Conservation (phyloP, 345 rosid genomes). For the Diplotaxis tenuifolia region DNA sequence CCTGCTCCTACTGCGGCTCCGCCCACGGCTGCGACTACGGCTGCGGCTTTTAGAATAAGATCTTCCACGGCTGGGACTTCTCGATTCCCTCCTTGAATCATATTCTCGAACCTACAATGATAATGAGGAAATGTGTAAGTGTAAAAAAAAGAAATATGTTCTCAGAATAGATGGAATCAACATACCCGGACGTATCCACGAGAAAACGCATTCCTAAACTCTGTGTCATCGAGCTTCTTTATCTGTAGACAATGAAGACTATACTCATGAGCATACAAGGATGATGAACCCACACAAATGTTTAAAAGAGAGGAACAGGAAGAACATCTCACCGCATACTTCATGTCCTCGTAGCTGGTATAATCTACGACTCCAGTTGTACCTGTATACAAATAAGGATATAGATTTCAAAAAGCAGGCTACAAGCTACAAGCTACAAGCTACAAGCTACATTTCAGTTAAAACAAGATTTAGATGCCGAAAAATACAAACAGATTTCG, state of each 20-base stretch:
- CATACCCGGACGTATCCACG: slow-evolving; percentile 82
- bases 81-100: slow-evolving; percentile 68
- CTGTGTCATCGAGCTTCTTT: slow-evolving; percentile 89
- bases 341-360: slow-evolving; percentile 94
- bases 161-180: background rate
- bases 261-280: slow-evolving; percentile 1
- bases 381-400: slow-evolving; percentile 44
- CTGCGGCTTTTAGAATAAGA: slow-evolving; percentile 72
- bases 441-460: background rate
- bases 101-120: slow-evolving; percentile 75
- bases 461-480: background rate
- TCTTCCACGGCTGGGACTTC: slow-evolving; percentile 80
- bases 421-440: background rate
- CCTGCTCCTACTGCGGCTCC: slow-evolving; percentile 46
- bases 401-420: background rate
- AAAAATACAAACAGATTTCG: background rate
- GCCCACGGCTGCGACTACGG: slow-evolving; percentile 49
- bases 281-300: background rate
- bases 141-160: background rate
- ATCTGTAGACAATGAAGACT: slow-evolving; percentile 45
- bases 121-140: slow-evolving; percentile 8
- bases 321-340: slow-evolving; percentile 75
- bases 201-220: slow-evolving; percentile 93
- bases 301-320: background rate
- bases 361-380: slow-evolving; percentile 94